phyloP scores from a whole-genome alignment of 208 protist species.

The Histomonas meleagridis region DNA sequence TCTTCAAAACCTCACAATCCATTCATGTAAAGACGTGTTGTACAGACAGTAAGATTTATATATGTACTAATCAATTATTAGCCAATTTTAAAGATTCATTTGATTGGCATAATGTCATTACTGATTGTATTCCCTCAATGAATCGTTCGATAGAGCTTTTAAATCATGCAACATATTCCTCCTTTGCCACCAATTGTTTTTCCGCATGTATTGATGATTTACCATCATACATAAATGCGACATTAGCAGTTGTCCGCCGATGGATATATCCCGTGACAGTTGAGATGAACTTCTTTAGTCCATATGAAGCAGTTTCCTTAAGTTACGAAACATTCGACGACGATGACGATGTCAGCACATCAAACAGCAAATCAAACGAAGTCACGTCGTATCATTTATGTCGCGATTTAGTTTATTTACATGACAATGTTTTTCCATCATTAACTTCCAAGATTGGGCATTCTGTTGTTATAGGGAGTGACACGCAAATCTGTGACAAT shows the following conservation, averaged over 20 bases:
- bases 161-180: background rate
- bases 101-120: background rate
- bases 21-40: background rate
- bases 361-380: too few species aligned
- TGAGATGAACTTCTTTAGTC: conserved; percentile 20
- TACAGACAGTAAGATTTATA: background rate
- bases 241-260: background rate
- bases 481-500: background rate
- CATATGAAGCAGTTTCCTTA: background rate
- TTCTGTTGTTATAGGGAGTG: background rate
- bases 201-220: background rate
- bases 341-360: background rate
- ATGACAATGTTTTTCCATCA: background rate
- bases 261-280: conserved; percentile 16
- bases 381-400: background rate
- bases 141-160: background rate
- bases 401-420: background rate
- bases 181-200: background rate
- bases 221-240: background rate
- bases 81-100: background rate
- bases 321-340: background rate
- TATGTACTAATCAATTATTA: background rate
- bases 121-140: background rate
- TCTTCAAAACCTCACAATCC: background rate
- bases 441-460: background rate